Base-by-base conservation (phyloP, 768 basidiomycete species). In the Imleria badia region DNA sequence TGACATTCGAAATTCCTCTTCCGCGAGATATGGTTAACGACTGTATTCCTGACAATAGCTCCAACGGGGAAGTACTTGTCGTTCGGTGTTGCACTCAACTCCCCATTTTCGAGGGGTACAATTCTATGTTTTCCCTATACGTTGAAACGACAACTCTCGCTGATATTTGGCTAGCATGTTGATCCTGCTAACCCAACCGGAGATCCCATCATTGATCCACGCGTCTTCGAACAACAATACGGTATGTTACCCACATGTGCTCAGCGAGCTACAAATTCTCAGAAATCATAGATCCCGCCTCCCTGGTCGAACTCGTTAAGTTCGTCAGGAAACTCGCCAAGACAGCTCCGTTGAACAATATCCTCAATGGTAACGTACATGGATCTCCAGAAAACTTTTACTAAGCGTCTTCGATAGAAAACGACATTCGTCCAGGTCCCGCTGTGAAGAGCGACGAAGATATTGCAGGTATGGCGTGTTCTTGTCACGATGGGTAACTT, bases 81-180 rank as follows among this genome's bases (percentile, higher is more conserved):
- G 33, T 43, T 51, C n/a, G 3, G 22, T 35, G 12, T 51, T 19
- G 50, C 33, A 35, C 41, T 51, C 33, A 43, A 51, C 3, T 41
- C 41, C 22, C 50, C 50, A 15, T 51, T 51, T 36, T 51, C 50
- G 33, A 51, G 50, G 41, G 50, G 50, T 19, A 35, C 34, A 5
- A 26, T 51, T 15, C 41, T 51, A 51, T 14, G 41, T 8, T 12
- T 2, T 43, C 20, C 3, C 12, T 34, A 14, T 26, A 5, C 12
- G 4, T 6, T 23, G 40, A 33, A 26, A 6, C 9, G 19, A 11
- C 6, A 11, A 19, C 12, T 35, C 0, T 51, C n/a, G 15, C 41
- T 51, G 15, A 51, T 12, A 6, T 13, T 26, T 19, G 14, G 33
- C 1, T 23, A 51, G 50, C 50, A 51, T 35, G 11, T 43, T 19